Base-by-base conservation (phyloP, 2,329 filamentous ascomycete species). In the Orbilia ellipsospora region DNA sequence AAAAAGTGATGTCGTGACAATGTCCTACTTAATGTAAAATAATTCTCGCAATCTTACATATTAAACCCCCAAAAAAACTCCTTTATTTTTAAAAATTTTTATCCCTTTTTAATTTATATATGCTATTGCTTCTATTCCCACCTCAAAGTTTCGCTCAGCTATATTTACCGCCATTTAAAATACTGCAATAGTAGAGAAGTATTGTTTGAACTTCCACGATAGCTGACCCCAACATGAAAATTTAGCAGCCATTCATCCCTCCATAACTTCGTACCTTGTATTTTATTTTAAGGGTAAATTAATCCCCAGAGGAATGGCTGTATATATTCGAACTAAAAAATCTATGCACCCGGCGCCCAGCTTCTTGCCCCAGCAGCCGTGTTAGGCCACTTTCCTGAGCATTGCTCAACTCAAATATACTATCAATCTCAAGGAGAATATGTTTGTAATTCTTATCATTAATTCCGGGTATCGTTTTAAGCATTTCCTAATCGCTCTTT, bases 331-430 rank as follows among this genome's bases (percentile, higher is more conserved):
- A 84, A 77, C 90, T 90, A 79, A 99, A 98, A 81, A 99, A 98
- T 15, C 87, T 86, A 67, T 89, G 84, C 44, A 98, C 92, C 83
- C 91, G 88, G 81, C 90, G 88, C 26, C 88, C 93, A 15, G 90
- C 89, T 81, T 94, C 90, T 77, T 85, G 89, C 0, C 95, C 95
- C 23, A 98, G 89, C 70, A 96, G 78, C 31, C 87, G 87, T 78
- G 89, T 87, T 77, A 99, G 83, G 79, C 94, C 91, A 57, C 87
- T 86, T 73, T 89, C 86, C n/a, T 85, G 86, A 88, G 96, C 92
- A 83, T 97, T 97, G 36, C 93, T 93, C 78, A 99, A 86, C 79
- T 96, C 93, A 63, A 86, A 85, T 40, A 99, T 85, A 82, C 89
- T 96, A 78, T 90, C 90, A 78, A 90, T 88, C 80, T 92, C 87